These are phyloP conservation scores for Botrytis pseudocinerea DNA, from an alignment of 2,329 filamentous ascomycete species.

Conservation along the genomic window DNA sequence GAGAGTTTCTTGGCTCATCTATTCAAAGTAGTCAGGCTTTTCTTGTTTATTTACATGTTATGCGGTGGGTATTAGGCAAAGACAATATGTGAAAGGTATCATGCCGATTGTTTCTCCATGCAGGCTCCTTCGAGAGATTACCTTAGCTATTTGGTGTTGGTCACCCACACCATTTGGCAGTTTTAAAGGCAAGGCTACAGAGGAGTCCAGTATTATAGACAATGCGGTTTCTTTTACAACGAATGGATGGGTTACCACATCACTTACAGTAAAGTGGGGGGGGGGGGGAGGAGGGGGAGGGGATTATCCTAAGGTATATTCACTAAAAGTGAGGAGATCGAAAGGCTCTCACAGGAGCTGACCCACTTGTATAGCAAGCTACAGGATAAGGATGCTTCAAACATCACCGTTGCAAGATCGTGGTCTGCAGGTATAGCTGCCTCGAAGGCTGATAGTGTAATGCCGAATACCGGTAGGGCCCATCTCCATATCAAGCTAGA, in stretches of 20 bases:
- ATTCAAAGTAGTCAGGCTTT: not conserved
- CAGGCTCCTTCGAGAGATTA: not conserved
- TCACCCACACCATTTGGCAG: no score
- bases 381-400: not conserved
- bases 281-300: no score
- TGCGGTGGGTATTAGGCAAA: not conserved
- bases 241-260: not conserved
- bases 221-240: not conserved
- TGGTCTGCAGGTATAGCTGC: not conserved
- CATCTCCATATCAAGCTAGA: not conserved
- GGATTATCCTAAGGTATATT: not conserved
- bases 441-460: not conserved
- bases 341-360: not conserved
- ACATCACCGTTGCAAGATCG: not conserved
- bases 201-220: not conserved
- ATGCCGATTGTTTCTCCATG: not conserved
- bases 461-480: not conserved
- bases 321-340: not conserved
- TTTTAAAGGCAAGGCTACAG: not conserved
- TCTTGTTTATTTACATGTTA: not conserved
- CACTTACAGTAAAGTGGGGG: not conserved
- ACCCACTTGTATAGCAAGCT: not conserved
- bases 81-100: not conserved
- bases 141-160: not conserved
- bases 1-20: not conserved